Percentiles rank a stretch among this genome's conserved stretches.
These are phyloP conservation scores for Metschnikowia vanudenii DNA, from an alignment of 805 yeast genomes.

Conservation along the genomic window DNA sequence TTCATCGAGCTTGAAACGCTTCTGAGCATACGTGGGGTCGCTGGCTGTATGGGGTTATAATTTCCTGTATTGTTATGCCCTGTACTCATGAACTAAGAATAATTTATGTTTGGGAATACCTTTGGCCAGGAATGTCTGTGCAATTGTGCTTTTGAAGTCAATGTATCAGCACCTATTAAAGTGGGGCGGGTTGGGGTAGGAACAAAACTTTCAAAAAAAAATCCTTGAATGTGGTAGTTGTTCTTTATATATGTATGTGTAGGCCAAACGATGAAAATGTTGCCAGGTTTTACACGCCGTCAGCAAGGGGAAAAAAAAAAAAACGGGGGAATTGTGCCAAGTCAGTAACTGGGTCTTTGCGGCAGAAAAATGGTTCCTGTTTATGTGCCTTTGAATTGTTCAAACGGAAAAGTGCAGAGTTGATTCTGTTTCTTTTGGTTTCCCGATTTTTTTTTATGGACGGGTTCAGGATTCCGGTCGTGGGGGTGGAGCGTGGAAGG, in stretches of 20 bases:
- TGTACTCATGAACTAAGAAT: constrained; percentile 1
- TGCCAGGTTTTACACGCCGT: no score
- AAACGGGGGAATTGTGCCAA: neutral
- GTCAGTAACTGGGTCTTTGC: neutral
- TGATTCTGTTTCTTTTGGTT: neutral
- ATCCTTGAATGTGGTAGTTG: no score
- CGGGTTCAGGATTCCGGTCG: neutral
- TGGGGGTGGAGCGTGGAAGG: neutral
- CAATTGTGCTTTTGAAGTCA: no score
- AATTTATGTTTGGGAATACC: no score
- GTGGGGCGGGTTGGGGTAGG: no score
- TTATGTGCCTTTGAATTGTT: no score
- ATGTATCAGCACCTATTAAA: no score
- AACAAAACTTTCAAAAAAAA: no score
- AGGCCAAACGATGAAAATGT: no score
- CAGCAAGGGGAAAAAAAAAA: neutral
- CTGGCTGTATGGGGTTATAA: constrained; percentile 40
- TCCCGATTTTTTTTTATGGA: neutral
- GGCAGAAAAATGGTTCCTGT: neutral
- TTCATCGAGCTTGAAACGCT: constrained; percentile 33
- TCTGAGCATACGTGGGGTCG: constrained; percentile 69
- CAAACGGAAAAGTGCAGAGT: no score
- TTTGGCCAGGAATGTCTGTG: no score
- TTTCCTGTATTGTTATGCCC: neutral
- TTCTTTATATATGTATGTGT: neutral